phyloP scores from a whole-genome alignment of 805 yeast genomes.

The Wickerhamomyces hampshirensis region DNA sequence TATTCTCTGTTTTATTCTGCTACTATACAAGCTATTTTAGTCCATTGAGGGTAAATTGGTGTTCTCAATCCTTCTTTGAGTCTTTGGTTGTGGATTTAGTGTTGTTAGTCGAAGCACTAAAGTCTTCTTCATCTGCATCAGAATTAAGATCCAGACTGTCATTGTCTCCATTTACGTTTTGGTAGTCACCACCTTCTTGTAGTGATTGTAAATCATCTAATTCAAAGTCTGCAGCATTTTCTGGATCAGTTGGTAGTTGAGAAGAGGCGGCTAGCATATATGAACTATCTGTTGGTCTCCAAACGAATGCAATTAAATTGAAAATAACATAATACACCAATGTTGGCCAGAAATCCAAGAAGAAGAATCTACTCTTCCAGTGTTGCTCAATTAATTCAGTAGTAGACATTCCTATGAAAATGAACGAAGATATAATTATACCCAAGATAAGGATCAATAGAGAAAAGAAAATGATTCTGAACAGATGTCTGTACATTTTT shows the following conservation, averaged over 20 bases:
- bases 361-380: slow-evolving; percentile 89
- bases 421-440: slow-evolving; percentile 61
- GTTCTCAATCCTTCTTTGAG: neutral
- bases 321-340: slow-evolving; percentile 81
- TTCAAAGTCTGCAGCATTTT: slow-evolving; percentile 63
- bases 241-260: slow-evolving; percentile 81
- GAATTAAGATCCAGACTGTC: slow-evolving; percentile 23
- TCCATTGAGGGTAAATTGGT: neutral
- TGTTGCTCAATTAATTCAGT: slow-evolving; percentile 76
- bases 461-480: slow-evolving; percentile 69
- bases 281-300: slow-evolving; percentile 98
- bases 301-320: slow-evolving; percentile 77
- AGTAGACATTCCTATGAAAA: slow-evolving; percentile 68
- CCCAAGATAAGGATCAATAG: slow-evolving; percentile 68
- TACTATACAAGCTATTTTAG: too few species aligned
- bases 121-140: slow-evolving; percentile 17
- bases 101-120: too few species aligned
- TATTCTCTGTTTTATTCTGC: neutral
- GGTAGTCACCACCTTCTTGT: slow-evolving; percentile 30
- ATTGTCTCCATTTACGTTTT: slow-evolving; percentile 23
- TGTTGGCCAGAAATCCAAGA: slow-evolving; percentile 93
- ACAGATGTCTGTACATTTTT: slow-evolving; percentile 74
- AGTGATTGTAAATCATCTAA: slow-evolving; percentile 48
- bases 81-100: too few species aligned
- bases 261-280: slow-evolving; percentile 92